Evolutionary conservation across 2,329 filamentous ascomycete species (phyloP), one percentile per base, ranked within the genome.

Genomic region (Ceratocystis lukuohia): DNA sequence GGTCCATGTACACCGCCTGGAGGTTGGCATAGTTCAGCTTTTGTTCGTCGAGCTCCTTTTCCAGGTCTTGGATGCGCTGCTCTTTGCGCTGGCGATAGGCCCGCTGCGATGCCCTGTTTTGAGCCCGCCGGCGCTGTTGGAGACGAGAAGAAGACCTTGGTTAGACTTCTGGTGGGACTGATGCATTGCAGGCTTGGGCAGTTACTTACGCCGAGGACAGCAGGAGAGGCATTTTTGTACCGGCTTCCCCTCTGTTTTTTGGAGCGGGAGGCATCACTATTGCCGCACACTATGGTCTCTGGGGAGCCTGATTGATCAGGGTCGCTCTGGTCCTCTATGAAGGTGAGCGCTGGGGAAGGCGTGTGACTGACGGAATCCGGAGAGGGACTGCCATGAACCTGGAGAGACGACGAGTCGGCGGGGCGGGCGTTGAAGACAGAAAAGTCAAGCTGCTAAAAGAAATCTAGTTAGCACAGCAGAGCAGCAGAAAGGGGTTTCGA

Each of bases 241-340:
- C 80, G 75, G 72, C 80, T 81, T 69, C 80, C 79, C 1, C 79
- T 75, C 71, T 79, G 81, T 65, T 78, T 74, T 72, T 80, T 80
- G 45, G 77, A 72, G 3, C 76, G 73, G 0, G 75, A 71, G 1
- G 46, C 17, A 28, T 56, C 30, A 1, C 15, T 64, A 20, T 56
- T 53, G 62, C n/a, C 15, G 48, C 33, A 41, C 6, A n/a, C 33
- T 64, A 17, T 25, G 17, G 48, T 41, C 69, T 79, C 79, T 17
- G 71, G 45, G 5, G 41, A 65, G 28, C 46, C 59, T 10, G 53
- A 15, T 30, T 65, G 50, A 41, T 59, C 25, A 25, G 56, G 33
- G 17, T 37, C 56, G 17, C 33, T 41, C 15, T 66, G 28, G 7
- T 56, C 46, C 41, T 69, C 69, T 17, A 69, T 69, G 64, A 69